These are phyloP conservation scores for Scedosporium dehoogii DNA, from an alignment of 2,329 filamentous ascomycete species.

Conservation along the genomic window DNA sequence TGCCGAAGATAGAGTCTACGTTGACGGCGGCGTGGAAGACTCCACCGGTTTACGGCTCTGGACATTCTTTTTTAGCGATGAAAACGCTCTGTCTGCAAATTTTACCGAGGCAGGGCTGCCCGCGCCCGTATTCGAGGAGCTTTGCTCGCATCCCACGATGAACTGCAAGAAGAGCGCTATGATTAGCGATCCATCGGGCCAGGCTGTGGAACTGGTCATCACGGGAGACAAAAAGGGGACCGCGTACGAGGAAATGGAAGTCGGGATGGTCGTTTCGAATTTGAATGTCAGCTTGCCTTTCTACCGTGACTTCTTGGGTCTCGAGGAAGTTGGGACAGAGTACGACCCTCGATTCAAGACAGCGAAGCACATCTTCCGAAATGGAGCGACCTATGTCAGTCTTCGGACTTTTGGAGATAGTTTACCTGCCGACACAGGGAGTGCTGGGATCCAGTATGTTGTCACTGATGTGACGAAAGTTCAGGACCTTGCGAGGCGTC, in stretches of 20 bases:
- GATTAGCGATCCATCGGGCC: background rate
- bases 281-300: background rate
- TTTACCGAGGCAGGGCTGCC: background rate
- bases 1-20: background rate
- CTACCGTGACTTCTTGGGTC: background rate
- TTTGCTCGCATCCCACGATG: background rate
- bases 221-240: background rate
- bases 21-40: background rate
- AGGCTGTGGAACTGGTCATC: constrained; percentile 1
- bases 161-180: background rate
- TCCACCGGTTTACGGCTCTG: background rate
- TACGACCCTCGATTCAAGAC: background rate
- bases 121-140: background rate
- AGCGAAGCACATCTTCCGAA: background rate
- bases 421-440: background rate
- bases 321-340: background rate
- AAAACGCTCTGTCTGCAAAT: background rate
- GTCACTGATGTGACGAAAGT: background rate
- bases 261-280: background rate
- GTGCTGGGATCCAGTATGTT: constrained; percentile 1
- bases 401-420: background rate
- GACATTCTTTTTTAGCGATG: constrained; percentile 1
- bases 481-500: background rate
- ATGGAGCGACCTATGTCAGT: background rate
- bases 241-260: background rate